Conservation (phyloP, 805 yeast species). For the Pichia cabralensis region DNA sequence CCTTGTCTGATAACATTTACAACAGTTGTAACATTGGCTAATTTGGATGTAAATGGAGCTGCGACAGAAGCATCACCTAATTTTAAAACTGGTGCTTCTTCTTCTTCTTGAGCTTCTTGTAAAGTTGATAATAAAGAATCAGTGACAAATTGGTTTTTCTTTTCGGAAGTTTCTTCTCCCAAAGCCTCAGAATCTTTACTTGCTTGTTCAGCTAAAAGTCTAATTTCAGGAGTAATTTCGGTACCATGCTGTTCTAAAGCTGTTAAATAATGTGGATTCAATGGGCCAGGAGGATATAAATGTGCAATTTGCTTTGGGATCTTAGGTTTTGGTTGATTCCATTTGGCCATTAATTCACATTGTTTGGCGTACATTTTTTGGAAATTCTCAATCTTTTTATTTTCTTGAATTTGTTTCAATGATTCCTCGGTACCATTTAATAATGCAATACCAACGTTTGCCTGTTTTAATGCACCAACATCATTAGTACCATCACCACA, state of each 20-base stretch:
- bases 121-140: constrained; percentile 52
- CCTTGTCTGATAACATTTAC: constrained; percentile 95
- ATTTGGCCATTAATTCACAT: constrained; percentile 61
- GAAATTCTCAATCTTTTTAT: constrained; percentile 54
- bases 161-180: constrained; percentile 23
- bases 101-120: constrained; percentile 47
- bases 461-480: constrained; percentile 98
- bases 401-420: constrained; percentile 78
- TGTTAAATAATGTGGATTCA: constrained; percentile 77
- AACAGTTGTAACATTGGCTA: constrained; percentile 85
- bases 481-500: constrained; percentile 99
- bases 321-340: constrained; percentile 79
- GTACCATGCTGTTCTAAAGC: constrained; percentile 83
- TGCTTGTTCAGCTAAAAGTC: constrained; percentile 47
- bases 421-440: constrained; percentile 95
- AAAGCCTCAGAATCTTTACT: constrained; percentile 17
- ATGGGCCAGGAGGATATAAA: constrained; percentile 90
- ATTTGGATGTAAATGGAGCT: constrained; percentile 95
- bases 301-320: constrained; percentile 87
- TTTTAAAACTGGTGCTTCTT: constrained; percentile 87
- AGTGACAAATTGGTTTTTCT: constrained; percentile 33
- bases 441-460: constrained; percentile 96
- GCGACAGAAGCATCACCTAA: constrained; percentile 99
- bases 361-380: constrained; percentile 76
- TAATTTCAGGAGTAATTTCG: constrained; percentile 65